Base-by-base conservation (phyloP, 2,329 filamentous ascomycete genomes). In the Xylaria digitata region DNA sequence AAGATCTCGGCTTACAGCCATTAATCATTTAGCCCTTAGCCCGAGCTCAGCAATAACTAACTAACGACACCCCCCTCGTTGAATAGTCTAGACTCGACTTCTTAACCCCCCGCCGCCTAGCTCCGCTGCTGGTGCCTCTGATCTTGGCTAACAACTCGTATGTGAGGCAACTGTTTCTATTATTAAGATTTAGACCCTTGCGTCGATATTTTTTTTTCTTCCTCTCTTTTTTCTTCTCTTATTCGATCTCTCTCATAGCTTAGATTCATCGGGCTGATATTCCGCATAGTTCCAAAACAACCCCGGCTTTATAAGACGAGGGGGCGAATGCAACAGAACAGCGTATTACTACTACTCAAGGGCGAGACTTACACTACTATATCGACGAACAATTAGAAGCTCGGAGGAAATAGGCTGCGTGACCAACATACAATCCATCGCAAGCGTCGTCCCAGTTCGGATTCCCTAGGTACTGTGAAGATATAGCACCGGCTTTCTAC, bases 111-210 rank as follows among this genome's bases (percentile, higher is more conserved):
- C 58, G 11, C 65, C 65, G 65, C 65, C 59, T 54, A 62, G 58
- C 49, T 68, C 54, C 63, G 63, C 59, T 61, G 34, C 52, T 48
- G 32, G 15, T 63, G 55, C 40, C 13, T 61, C 59, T 67, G 49
- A 45, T 63, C 54, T 65, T 59, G 65, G 67, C 65, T 61, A 49
- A 59, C 50, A 57, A 64, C 46, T 56, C 46, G 43, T 52, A 48
- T 57, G 61, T 55, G 65, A 53, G 45, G 42, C 52, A 61, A 40
- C 23, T 56, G 53, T 61, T 65, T 67, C 54, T 68, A 66, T 65
- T 68, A 62, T 60, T 68, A 63, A 65, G 58, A 59, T 45, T 49
- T 15, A 49, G 46, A 62, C 37, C 63, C 61, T 64, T 60, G 65
- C 61, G 32, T 56, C 19, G 19, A 40, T 52, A 48, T 32, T 40